Conservation (phyloP, 2,329 filamentous ascomycete genomes). For the Apiospora phragmitis region DNA sequence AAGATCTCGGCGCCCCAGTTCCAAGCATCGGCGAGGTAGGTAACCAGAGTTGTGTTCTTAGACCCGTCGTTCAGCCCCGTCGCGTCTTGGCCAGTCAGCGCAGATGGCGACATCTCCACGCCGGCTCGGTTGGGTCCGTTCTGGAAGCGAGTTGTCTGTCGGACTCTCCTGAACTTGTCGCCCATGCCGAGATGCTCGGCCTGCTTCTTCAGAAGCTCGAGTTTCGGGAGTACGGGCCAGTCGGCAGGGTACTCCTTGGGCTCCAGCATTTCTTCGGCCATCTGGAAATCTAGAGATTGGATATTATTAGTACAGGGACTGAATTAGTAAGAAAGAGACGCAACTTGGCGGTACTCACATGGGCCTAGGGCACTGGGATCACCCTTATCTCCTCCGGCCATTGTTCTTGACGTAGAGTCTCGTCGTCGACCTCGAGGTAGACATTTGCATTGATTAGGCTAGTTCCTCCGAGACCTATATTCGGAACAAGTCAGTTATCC, state of each 20-base stretch:
- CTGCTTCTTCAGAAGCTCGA: constrained; percentile 57
- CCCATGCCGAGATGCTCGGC: constrained; percentile 50
- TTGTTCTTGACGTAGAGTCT: constrained; percentile 50
- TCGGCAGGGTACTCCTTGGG: constrained; percentile 58
- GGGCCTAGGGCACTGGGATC: constrained; percentile 41
- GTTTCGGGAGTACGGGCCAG: constrained; percentile 59
- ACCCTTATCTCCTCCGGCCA: constrained; percentile 62
- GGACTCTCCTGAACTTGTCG: constrained; percentile 55
- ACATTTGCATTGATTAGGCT: constrained; percentile 69
- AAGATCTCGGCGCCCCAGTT: constrained; percentile 73
- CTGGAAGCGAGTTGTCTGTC: constrained; percentile 64
- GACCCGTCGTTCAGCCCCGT: constrained; percentile 69
- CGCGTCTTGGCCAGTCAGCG: constrained; percentile 60
- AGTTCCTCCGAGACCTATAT: constrained; percentile 61
- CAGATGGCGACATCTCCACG: constrained; percentile 62
- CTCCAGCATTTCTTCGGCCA: constrained; percentile 56
- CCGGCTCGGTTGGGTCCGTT: constrained; percentile 63
- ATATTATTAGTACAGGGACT: background rate
- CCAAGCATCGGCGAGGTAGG: constrained; percentile 69
- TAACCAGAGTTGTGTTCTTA: constrained; percentile 66
- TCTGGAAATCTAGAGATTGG: constrained; percentile 51
- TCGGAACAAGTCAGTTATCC: constrained; percentile 11
- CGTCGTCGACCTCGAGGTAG: constrained; percentile 59
- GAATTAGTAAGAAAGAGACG: background rate
- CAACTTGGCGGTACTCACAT: constrained; percentile 42